phyloP scores from a whole-genome alignment of 208 protist genomes.

The Angomonas desouzai region DNA sequence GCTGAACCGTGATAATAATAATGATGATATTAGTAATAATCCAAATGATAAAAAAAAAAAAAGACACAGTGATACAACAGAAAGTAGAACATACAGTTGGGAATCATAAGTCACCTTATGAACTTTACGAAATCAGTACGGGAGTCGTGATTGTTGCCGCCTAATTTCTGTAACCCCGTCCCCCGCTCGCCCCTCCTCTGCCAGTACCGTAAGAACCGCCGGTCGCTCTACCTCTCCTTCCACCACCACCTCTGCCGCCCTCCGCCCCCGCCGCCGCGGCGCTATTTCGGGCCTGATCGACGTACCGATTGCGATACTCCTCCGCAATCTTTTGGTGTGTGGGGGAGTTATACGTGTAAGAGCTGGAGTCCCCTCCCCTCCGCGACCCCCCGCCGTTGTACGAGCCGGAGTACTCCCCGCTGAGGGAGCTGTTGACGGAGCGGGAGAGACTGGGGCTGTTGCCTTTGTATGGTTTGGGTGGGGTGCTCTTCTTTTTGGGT shows the following conservation, averaged over 20 bases:
- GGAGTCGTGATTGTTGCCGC: neutral
- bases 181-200: conserved; percentile 6
- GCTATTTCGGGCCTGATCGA: neutral
- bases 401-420: neutral
- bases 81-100: too few species aligned
- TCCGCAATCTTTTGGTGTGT: neutral
- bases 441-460: conserved; percentile 4
- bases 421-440: conserved; percentile 4
- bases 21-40: neutral
- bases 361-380: neutral
- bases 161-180: conserved; percentile 7
- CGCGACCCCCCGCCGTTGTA: neutral
- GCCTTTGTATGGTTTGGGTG: neutral
- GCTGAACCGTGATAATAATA: neutral
- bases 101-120: too few species aligned
- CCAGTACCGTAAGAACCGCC: neutral
- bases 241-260: neutral
- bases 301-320: conserved; percentile 4
- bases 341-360: conserved; percentile 2
- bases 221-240: neutral
- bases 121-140: too few species aligned
- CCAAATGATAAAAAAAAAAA: conserved; percentile 20
- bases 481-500: conserved; percentile 2
- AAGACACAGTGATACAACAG: conserved; percentile 13
- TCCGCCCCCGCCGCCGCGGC: neutral